Evolutionary conservation across 345 rosid species (phyloP), one percentile per base, ranked within the genome.

Genomic region (Rhodamnia argentea): DNA sequence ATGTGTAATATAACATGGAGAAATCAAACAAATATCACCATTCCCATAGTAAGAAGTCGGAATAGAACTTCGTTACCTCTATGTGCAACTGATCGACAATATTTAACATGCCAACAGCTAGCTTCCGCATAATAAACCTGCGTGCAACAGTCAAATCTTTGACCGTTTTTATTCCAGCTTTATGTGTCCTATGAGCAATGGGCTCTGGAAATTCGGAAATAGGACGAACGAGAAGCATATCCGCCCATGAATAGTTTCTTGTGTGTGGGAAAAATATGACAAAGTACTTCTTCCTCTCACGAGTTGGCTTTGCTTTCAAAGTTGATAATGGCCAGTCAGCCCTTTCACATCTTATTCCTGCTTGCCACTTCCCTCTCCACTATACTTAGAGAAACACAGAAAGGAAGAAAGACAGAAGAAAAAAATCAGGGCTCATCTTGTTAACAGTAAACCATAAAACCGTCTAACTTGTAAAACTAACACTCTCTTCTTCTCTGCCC

Each of bases 351-450:
- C 94, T 92, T 84, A 98, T 95, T 91, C 99, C 99, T 42, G 96
- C 97, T 53, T 94, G 97, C 99, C 99, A 98, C 93, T 90, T 95
- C 54, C 99, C 99, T 91, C 99, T 94, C 99, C 99, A 97, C 99
- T 97, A 85, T 81, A 90, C 86, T 91, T 88, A 91, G 85, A 85
- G 27, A 86, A 85, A 70, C 32, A 85, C 44, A 4, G 26, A 62
- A 82, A 56, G 70, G 37, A 60, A 53, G 52, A 70, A 78, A 81
- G 20, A 59, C 42, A 81, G 58, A 58, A 40, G 24, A 81, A 64
- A 60, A 83, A 82, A 32, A 37, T 14, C 74, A 83, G 64, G 56
- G 50, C 32, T 82, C 29, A 83, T 54, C 84, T 52, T 83, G 59
- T 27, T 54, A 54, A 83, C 27, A 29, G 24, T 70, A 70, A 70